A percentile compares a stretch with the other conserved stretches of the same genome.
phyloP scores from a whole-genome alignment of 2,329 filamentous ascomycete species.

The Arachnopeziza araneosa region DNA sequence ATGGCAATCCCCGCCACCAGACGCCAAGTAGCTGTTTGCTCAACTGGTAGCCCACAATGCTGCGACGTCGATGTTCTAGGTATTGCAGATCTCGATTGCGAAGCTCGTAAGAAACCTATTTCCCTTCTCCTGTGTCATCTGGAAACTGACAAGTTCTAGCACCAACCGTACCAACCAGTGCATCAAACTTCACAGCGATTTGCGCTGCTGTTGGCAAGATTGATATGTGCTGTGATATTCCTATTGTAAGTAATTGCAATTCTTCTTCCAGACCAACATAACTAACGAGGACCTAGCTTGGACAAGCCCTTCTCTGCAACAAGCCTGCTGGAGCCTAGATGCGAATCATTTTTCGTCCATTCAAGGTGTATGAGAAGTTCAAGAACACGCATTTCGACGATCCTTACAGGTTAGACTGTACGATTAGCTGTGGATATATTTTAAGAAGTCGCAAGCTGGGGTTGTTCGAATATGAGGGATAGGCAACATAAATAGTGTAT shows the following conservation, averaged over 20 bases:
- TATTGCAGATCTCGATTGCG: slow-evolving; percentile 52
- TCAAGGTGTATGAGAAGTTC: background rate
- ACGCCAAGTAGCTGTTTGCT: slow-evolving; percentile 37
- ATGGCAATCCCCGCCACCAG: slow-evolving; percentile 29
- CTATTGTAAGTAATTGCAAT: slow-evolving; percentile 33
- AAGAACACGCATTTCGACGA: background rate
- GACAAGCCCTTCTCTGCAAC: slow-evolving; percentile 31
- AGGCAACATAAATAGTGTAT: background rate
- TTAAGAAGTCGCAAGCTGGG: background rate
- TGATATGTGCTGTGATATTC: slow-evolving; percentile 50
- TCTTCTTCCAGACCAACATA: background rate
- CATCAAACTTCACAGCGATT: slow-evolving; percentile 32
- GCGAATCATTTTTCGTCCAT: background rate
- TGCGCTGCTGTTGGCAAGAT: slow-evolving; percentile 28
- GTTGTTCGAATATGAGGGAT: background rate
- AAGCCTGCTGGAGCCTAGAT: background rate
- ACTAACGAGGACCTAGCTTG: slow-evolving; percentile 15
- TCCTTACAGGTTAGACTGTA: background rate
- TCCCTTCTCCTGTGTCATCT: background rate
- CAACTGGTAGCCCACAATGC: slow-evolving; percentile 45
- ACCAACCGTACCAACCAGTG: slow-evolving; percentile 37
- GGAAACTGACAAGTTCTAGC: slow-evolving; percentile 14
- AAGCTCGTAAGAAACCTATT: slow-evolving; percentile 38
- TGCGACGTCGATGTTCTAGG: slow-evolving; percentile 58
- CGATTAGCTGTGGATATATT: background rate